Evolutionary conservation across 352 stramenopile genomes (phyloP).

Genomic region (Globisporangium ultimum): DNA sequence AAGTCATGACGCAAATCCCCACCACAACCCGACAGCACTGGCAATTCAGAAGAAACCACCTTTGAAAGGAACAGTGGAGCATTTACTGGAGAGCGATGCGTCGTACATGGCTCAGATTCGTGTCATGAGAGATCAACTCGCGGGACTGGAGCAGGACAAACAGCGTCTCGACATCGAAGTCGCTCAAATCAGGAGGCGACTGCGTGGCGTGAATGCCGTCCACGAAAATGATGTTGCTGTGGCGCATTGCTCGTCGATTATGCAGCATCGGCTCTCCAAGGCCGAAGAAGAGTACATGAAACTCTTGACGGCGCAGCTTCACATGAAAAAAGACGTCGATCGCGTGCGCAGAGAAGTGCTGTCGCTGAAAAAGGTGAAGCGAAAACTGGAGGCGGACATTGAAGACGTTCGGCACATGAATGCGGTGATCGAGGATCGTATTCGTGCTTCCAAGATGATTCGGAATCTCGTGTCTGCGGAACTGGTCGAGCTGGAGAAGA

Average conservation of each 20-base stretch:
- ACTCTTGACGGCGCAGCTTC: slow-evolving; percentile 55
- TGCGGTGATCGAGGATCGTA: slow-evolving; percentile 35
- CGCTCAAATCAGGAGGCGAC: slow-evolving; percentile 35
- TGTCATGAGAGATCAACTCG: slow-evolving; percentile 54
- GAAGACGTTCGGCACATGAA: slow-evolving; percentile 42
- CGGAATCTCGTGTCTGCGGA: slow-evolving; percentile 51
- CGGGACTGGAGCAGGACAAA: slow-evolving; percentile 41
- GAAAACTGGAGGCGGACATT: slow-evolving; percentile 63
- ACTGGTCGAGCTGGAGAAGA: slow-evolving; percentile 52
- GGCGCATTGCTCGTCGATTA: slow-evolving; percentile 67
- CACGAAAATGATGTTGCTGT: slow-evolving; percentile 75
- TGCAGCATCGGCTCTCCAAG: slow-evolving; percentile 72
- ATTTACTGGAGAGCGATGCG: slow-evolving; percentile 63
- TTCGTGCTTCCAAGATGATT: slow-evolving; percentile 39
- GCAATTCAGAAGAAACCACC: slow-evolving; percentile 14
- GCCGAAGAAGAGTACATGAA: slow-evolving; percentile 82
- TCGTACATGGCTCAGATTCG: slow-evolving; percentile 60
- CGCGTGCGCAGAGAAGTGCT: slow-evolving; percentile 52
- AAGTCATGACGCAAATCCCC: background rate
- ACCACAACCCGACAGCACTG: background rate
- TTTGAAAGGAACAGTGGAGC: slow-evolving; percentile 52
- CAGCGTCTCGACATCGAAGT: slow-evolving; percentile 45
- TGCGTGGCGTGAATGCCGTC: slow-evolving; percentile 70
- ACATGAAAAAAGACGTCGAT: slow-evolving; percentile 62
- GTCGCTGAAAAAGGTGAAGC: slow-evolving; percentile 49